A percentile compares a stretch with the other conserved stretches of the same genome.
phyloP scores from a whole-genome alignment of 768 basidiomycete species.

The Psilocybe azurescens region DNA sequence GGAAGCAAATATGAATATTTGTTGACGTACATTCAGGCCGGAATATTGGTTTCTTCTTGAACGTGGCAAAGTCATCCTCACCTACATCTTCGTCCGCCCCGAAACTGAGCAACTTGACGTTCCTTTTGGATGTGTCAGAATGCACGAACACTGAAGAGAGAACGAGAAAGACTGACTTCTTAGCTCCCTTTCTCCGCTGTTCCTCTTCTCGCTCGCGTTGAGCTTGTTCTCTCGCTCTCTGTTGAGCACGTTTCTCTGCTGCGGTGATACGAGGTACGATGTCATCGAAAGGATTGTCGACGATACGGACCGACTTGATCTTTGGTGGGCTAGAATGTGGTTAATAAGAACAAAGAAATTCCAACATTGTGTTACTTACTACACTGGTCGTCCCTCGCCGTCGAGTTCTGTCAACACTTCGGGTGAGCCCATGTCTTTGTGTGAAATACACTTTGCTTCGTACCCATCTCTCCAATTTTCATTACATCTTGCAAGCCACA shows the following conservation, averaged over 20 bases:
- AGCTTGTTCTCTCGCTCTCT: constrained; percentile 76
- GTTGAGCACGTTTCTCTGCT: constrained; percentile 86
- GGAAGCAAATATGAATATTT: background rate
- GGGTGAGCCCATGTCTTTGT: constrained; percentile 8
- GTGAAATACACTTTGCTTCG: constrained; percentile 24
- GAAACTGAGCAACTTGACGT: constrained; percentile 90
- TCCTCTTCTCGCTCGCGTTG: constrained; percentile 82
- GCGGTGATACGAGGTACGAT: constrained; percentile 97
- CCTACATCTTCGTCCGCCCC: constrained; percentile 73
- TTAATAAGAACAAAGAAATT: background rate
- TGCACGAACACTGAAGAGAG: background rate
- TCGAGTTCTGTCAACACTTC: constrained; percentile 60
- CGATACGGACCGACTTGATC: constrained; percentile 82
- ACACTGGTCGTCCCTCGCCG: constrained; percentile 76
- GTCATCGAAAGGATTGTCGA: constrained; percentile 95
- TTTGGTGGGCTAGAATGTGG: constrained; percentile 75
- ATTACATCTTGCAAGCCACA: constrained; percentile 67
- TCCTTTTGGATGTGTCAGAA: constrained; percentile 50
- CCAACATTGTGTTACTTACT: constrained; percentile 52
- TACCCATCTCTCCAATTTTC: constrained; percentile 91
- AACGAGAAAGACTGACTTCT: constrained; percentile 66
- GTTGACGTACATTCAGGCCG: constrained; percentile 78
- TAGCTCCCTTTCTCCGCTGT: constrained; percentile 74
- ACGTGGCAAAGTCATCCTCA: constrained; percentile 54
- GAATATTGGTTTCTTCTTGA: constrained; percentile 83